Conservation (phyloP, 2,329 filamentous ascomycete genomes). For the Xylaria sp. region DNA sequence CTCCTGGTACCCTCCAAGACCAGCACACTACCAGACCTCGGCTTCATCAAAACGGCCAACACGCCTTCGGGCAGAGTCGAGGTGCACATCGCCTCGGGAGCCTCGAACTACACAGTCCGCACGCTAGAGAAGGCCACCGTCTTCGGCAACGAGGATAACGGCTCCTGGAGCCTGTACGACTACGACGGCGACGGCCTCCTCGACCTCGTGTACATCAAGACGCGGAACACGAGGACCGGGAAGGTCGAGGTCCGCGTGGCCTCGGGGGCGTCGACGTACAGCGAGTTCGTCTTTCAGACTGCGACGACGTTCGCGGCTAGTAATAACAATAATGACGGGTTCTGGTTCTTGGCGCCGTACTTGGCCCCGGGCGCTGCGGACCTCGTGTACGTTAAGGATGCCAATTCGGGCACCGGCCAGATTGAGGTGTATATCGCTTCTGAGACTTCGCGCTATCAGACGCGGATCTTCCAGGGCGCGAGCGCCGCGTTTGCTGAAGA, state of each 20-base stretch:
- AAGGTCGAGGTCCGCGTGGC: constrained; percentile 25
- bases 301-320: constrained; percentile 17
- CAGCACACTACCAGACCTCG: constrained; percentile 27
- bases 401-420: not conserved
- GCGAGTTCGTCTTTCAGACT: constrained; percentile 10
- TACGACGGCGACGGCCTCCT: constrained; percentile 25
- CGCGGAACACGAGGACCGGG: constrained; percentile 11
- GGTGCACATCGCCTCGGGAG: constrained; percentile 28
- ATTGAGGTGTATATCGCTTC: constrained; percentile 25
- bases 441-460: constrained; percentile 16
- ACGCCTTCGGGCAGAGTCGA: constrained; percentile 27
- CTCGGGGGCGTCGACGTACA: constrained; percentile 24
- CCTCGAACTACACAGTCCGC: constrained; percentile 22
- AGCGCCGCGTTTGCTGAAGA: constrained; percentile 21
- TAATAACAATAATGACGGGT: constrained; percentile 14
- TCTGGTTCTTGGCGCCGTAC: constrained; percentile 27
- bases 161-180: constrained; percentile 29
- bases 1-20: constrained; percentile 23
- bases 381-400: constrained; percentile 29
- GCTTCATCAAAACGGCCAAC: constrained; percentile 32
- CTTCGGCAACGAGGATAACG: constrained; percentile 28
- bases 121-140: constrained; percentile 23
- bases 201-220: constrained; percentile 33
- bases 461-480: constrained; percentile 12
- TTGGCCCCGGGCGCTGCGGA: constrained; percentile 16